Evolutionary conservation across 2,329 filamentous ascomycete genomes (phyloP), one percentile per base, ranked within the genome.

Genomic region (Chaetothyriales sp.): DNA sequence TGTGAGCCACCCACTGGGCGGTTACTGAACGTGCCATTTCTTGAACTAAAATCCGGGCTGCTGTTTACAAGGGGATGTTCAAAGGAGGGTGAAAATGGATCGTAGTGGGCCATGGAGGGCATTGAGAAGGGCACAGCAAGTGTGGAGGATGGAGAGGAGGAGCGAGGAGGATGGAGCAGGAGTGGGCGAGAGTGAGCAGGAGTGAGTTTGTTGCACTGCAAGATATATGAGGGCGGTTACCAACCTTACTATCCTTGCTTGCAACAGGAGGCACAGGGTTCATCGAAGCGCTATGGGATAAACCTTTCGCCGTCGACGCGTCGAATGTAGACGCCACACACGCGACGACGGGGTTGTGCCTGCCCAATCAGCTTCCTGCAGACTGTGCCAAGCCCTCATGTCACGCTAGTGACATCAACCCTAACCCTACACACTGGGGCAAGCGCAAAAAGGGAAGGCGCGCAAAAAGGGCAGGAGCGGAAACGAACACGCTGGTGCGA

Each of bases 21-120:
- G 49, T 50, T 56, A 51, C 54, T 53, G 53, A 57, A 54, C 15
- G 57, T 46, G 43, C 52, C 51, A 52, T 52, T 54, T 49, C 57
- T 50, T 15, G 59, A 55, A 18, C 52, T 51, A 48, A 56, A 60
- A 49, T 60, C 58, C 13, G 59, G 59, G 47, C 59, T 61, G 48
- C 58, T 60, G 51, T 61, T 59, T 15, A 59, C 50, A 18, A 61
- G 50, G 44, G 58, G 59, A 50, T 60, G 58, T 29, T 59, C 56
- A 46, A 58, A 58, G 8, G 58, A 56, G 25, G 58, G 54, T 18
- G 58, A 58, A 50, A 61, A 61, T 5, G 59, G 58, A 50, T 60
- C 58, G 49, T 56, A 56, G 44, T 57, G 59, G 51, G 59, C 59
- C 59, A 61, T 61, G 55, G 54, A 53, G 54, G 59, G 59, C 58